Base-by-base conservation (phyloP, 2,329 filamentous ascomycete genomes). In the Dothistroma pini region DNA sequence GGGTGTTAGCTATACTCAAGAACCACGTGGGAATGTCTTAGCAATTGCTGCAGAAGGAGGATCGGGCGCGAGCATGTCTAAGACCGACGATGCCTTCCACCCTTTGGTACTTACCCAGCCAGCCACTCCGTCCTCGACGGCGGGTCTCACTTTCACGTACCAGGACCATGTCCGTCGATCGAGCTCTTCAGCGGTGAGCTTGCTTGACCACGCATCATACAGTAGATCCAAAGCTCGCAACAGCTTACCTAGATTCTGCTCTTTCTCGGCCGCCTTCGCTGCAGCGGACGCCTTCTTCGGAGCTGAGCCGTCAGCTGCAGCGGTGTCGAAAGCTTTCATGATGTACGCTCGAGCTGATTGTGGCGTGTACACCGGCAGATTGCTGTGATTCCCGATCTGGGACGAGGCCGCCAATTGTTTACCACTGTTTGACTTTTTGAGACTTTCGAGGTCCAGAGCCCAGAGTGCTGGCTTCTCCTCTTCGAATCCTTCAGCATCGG, bases 111-210 rank as follows among this genome's bases (percentile, higher is more conserved):
- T n/a, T n/a, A n/a, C n/a, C 91, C 91, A 96, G 1, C 92, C 91
- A 21, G 86, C 84, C 53, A 85, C 84, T 0, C 91, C 92, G 6
- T 29, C 25, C 25, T 44, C 41, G 41, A 44, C 41, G 8, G 25
- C 10, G 10, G 91, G 91, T 64, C 92, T 80, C 21, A 93, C 85
- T 22, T 84, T 82, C 1, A 89, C 80, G 75, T 96, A 96, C 91
- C 91, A 96, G 11, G 79, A 79, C 90, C 91, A 96, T 19, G 90
- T 89, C 61, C 86, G 83, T 63, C 82, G 81, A 71, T 96, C 90
- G 56, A 96, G 78, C 69, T 96, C 90, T 16, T 83, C 79, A 4
- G 77, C 76, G 29, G 76, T 80, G 35, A 96, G 73, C 32, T 85
- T 81, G n/a, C 79, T 76, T 0, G 82, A 81, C 92, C 91, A 96